Conservation (phyloP, 768 basidiomycete genomes). For the Kwoniella heveanensis region DNA sequence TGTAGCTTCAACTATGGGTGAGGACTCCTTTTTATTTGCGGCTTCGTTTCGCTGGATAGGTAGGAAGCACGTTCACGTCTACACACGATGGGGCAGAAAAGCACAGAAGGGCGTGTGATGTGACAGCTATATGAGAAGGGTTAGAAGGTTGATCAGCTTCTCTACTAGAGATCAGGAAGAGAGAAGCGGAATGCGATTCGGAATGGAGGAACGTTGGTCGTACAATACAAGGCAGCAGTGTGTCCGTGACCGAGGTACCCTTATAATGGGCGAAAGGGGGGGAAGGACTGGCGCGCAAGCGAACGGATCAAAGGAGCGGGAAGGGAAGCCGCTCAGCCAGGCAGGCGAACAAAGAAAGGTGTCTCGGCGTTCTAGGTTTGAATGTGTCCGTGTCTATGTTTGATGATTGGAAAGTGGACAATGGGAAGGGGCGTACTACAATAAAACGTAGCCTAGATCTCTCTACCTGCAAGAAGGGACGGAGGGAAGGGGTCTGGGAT, state of each 20-base stretch:
- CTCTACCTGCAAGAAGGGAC: too few relatives aligned
- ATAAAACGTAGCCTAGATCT: too few relatives aligned
- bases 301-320: background rate
- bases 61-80: background rate
- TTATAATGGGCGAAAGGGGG: background rate
- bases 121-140: background rate
- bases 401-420: too few relatives aligned
- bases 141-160: background rate
- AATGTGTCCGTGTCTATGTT: too few relatives aligned
- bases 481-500: too few relatives aligned
- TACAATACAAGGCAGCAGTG: too few relatives aligned
- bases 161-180: background rate
- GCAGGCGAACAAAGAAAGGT: background rate
- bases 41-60: too few relatives aligned
- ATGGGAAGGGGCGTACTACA: too few relatives aligned
- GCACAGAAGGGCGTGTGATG: background rate
- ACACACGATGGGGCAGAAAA: background rate
- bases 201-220: background rate
- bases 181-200: background rate
- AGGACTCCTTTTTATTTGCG: too few relatives aligned
- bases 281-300: background rate
- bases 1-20: too few relatives aligned
- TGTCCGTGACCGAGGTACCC: too few relatives aligned
- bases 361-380: constrained; percentile 1
- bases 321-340: background rate